Percentiles rank a stretch among this genome's conserved stretches.
These are phyloP conservation scores for Candolleomyces efflorescens DNA, from an alignment of 768 basidiomycete species.

Conservation along the genomic window DNA sequence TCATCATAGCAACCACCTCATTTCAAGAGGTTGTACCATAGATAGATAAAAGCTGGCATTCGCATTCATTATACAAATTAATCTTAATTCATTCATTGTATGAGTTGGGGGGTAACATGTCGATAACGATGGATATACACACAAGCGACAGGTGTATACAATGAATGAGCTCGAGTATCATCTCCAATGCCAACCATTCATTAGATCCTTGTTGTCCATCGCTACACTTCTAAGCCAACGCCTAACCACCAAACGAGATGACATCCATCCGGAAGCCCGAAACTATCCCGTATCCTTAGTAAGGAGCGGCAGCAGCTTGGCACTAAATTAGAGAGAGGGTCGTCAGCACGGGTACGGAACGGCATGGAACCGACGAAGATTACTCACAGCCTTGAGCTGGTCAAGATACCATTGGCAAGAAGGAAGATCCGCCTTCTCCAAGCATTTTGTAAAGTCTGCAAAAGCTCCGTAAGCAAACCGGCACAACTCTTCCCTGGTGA, in stretches of 20 bases:
- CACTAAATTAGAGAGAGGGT: slow-evolving; percentile 39
- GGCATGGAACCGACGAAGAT: neutral
- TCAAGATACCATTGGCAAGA: slow-evolving; percentile 87
- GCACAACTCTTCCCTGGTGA: neutral
- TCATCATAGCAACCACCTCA: neutral
- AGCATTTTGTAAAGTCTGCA: slow-evolving; percentile 78
- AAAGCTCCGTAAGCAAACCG: neutral
- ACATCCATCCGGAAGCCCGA: neutral
- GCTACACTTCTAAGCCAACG: neutral
- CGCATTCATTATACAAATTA: neutral
- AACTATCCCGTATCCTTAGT: slow-evolving; percentile 17
- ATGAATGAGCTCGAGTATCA: neutral
- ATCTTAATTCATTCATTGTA: neutral
- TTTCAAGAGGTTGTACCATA: neutral
- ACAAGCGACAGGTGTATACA: neutral
- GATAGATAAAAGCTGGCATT: neutral
- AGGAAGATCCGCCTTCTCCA: slow-evolving; percentile 75
- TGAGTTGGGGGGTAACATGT: neutral
- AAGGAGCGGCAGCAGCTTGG: slow-evolving; percentile 63
- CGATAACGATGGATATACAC: slow-evolving; percentile 2
- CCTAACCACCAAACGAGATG: too few species aligned
- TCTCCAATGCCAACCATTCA: neutral
- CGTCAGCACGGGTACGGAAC: slow-evolving; percentile 7
- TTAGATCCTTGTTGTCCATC: neutral
- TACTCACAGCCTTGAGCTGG: slow-evolving; percentile 79